A percentile compares a stretch with the other conserved stretches of the same genome.
phyloP scores from a whole-genome alignment of 176 grass and related monocot species.

The Rhynchospora tenuis region DNA sequence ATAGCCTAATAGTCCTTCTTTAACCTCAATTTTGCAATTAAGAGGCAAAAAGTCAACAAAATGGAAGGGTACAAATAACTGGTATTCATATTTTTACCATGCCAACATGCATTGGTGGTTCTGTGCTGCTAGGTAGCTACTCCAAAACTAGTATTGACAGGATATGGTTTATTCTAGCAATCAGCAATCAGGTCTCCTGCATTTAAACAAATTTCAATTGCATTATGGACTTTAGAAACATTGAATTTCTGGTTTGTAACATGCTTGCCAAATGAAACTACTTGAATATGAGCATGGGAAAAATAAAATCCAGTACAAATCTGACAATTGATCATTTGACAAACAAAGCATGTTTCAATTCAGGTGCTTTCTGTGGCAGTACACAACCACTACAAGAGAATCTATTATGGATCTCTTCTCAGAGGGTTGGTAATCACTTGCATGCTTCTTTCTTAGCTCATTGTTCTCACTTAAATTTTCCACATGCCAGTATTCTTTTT shows the following conservation, averaged over 20 bases:
- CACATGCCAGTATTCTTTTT: not conserved
- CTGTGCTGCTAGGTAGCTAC: not conserved
- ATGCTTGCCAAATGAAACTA: not conserved
- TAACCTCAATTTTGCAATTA: not conserved
- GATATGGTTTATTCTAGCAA: not conserved
- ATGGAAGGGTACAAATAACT: not conserved
- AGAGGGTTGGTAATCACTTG: slow-evolving; percentile 74
- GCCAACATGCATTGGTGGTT: not conserved
- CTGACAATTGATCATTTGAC: not conserved
- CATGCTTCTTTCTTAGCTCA: not conserved
- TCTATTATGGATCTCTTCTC: slow-evolving; percentile 69
- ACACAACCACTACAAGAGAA: slow-evolving; percentile 99
- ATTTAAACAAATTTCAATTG: too few relatives aligned
- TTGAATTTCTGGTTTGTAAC: not conserved
- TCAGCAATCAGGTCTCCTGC: too few relatives aligned
- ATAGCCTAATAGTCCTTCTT: not conserved
- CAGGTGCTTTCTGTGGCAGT: slow-evolving; percentile 95
- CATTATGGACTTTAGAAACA: not conserved
- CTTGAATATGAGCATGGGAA: not conserved
- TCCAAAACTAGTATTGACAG: not conserved
- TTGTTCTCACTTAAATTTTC: not conserved
- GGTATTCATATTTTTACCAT: not conserved
- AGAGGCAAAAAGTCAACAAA: not conserved
- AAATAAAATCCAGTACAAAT: not conserved
- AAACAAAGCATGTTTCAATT: slow-evolving; percentile 21